phyloP scores from a whole-genome alignment of 768 basidiomycete species.

The Agaricus blazei region DNA sequence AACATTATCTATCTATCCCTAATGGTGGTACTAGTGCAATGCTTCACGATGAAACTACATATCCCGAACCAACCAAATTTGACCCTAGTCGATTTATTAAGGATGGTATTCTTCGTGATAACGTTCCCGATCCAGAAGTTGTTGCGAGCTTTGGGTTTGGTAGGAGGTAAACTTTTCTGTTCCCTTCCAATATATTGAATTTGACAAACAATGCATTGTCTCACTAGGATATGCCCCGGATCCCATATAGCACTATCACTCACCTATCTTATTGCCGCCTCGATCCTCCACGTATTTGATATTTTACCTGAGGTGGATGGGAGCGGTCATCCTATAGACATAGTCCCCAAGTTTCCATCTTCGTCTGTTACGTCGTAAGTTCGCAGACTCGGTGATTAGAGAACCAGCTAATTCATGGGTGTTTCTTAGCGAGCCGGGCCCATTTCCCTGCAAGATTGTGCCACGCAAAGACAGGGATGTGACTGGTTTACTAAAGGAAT shows the following conservation, averaged over 20 bases:
- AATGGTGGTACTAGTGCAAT: conserved; percentile 27
- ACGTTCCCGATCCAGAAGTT: conserved; percentile 18
- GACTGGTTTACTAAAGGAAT: background rate
- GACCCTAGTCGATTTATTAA: conserved; percentile 34
- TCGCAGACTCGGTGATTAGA: background rate
- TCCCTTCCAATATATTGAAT: background rate
- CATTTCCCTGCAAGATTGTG: conserved; percentile 1
- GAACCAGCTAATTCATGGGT: background rate
- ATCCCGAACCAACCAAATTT: conserved; percentile 33
- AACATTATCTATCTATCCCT: no score
- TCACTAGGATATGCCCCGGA: no score
- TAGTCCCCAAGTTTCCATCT: conserved; percentile 1
- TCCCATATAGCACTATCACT: no score
- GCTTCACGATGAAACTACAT: conserved; percentile 30
- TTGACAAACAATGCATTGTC: no score
- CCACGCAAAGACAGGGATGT: conserved; percentile 1
- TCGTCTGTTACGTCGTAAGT: background rate
- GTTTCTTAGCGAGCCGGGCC: background rate
- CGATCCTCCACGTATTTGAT: background rate
- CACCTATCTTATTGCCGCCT: no score
- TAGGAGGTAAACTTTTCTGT: conserved; percentile 12
- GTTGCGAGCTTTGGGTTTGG: conserved; percentile 27
- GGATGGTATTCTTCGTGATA: conserved; percentile 14
- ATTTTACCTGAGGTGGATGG: conserved; percentile 1
- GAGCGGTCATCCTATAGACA: conserved; percentile 11